phyloP scores from a whole-genome alignment of 192 early-diverging fungal species.

The Coemansia sp. region DNA sequence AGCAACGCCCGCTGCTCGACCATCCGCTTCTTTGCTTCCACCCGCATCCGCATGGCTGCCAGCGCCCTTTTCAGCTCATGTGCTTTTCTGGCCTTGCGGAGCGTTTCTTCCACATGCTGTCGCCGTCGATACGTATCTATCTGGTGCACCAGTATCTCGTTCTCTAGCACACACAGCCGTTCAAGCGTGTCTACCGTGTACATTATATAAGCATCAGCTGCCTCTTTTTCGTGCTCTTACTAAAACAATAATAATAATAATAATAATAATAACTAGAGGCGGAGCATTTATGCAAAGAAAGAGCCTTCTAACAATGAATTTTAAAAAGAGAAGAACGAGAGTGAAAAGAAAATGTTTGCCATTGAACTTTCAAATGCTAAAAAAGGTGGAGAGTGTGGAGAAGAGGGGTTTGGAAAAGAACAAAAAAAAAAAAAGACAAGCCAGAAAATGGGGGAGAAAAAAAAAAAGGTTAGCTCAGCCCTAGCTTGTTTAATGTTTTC shows the following conservation, averaged over 20 bases:
- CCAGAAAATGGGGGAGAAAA: background rate
- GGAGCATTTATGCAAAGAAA: background rate
- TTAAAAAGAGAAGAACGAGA: background rate
- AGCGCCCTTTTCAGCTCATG: slow-evolving; percentile 12
- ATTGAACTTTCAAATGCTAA: too few species aligned
- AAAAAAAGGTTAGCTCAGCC: background rate
- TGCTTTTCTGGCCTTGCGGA: slow-evolving; percentile 4
- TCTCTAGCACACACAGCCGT: slow-evolving; percentile 21
- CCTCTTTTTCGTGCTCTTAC: background rate
- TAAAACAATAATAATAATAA: background rate
- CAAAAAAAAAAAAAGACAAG: background rate
- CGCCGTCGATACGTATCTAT: background rate
- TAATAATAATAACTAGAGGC: background rate
- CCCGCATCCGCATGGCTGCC: background rate
- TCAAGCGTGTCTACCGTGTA: slow-evolving; percentile 5
- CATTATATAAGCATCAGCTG: background rate
- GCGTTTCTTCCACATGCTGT: slow-evolving; percentile 3
- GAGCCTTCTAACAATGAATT: background rate
- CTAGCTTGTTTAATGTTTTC: background rate
- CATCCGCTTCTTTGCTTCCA: slow-evolving; percentile 1
- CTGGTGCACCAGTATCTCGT: slow-evolving; percentile 2
- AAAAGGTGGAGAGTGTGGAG: too few species aligned
- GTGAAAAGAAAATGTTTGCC: background rate
- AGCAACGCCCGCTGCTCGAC: slow-evolving; percentile 5
- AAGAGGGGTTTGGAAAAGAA: background rate